Conservation (phyloP, 352 stramenopile genomes). For the Globisporangium emineosum region DNA sequence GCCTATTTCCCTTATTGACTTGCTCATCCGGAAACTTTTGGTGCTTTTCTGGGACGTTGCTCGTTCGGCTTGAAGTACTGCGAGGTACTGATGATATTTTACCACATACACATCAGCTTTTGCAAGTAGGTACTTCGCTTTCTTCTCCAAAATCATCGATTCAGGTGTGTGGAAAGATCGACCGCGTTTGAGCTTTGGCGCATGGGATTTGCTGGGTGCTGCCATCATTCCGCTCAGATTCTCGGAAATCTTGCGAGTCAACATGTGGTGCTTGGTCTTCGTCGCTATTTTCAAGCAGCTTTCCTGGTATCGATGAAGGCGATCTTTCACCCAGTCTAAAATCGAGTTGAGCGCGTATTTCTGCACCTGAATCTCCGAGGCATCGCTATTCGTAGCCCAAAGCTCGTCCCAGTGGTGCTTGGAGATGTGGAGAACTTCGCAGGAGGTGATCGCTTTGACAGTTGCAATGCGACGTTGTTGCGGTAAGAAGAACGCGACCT, state of each 20-base stretch:
- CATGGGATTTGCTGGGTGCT: not conserved
- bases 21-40: not conserved
- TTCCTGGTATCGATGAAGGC: conserved; percentile 40
- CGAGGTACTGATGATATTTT: conserved; percentile 22
- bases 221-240: conserved; percentile 33
- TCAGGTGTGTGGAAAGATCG: conserved; percentile 34
- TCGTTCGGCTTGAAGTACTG: not conserved
- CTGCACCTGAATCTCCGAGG: conserved; percentile 43
- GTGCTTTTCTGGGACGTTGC: not conserved
- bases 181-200: not conserved
- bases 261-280: conserved; percentile 36
- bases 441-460: conserved; percentile 54
- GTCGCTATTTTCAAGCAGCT: conserved; percentile 31
- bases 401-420: conserved; percentile 65
- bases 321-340: conserved; percentile 49
- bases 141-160: conserved; percentile 51
- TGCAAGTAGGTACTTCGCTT: conserved; percentile 51
- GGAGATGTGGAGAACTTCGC: conserved; percentile 59
- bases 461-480: conserved; percentile 55
- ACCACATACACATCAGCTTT: conserved; percentile 42
- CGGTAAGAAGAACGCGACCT: conserved; percentile 67
- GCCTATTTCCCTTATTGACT: not conserved
- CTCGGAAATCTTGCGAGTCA: conserved; percentile 26
- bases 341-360: conserved; percentile 56
- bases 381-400: conserved; percentile 34